A percentile compares a stretch with the other conserved stretches of the same genome.
Conservation (phyloP, 306 rosid genomes). For the Cucurbita maxima region DNA sequence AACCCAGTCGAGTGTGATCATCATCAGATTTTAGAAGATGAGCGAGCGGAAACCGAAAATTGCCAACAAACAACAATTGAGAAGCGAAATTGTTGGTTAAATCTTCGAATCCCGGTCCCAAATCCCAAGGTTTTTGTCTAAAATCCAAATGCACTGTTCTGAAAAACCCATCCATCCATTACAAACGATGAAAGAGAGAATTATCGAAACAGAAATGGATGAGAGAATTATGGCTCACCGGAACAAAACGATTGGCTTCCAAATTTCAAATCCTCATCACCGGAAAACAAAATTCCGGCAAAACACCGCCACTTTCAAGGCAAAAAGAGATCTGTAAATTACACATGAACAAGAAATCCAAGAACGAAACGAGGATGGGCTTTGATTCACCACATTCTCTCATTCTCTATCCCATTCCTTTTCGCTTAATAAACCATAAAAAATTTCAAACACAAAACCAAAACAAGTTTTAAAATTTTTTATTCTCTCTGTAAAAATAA, state of each 20-base stretch:
- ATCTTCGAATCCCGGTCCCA: background rate
- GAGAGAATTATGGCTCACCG: conserved; percentile 34
- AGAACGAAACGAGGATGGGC: conserved; percentile 9
- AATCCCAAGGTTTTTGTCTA: conserved; percentile 10
- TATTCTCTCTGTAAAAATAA: background rate
- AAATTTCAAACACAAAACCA: background rate
- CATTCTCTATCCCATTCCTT: conserved; percentile 21
- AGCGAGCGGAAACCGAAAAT: conserved; percentile 6
- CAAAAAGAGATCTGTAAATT: conserved; percentile 32
- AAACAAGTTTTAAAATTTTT: background rate
- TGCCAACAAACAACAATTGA: conserved; percentile 4
- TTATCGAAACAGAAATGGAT: conserved; percentile 17
- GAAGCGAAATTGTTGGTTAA: conserved; percentile 4
- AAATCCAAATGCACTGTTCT: conserved; percentile 2
- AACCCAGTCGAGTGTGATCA: conserved; percentile 2
- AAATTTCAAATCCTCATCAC: conserved; percentile 13
- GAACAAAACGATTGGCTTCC: background rate
- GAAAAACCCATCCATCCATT: conserved; percentile 11
- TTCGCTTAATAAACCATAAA: conserved; percentile 1
- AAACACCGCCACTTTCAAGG: conserved; percentile 3
- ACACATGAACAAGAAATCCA: conserved; percentile 10
- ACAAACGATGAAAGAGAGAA: conserved; percentile 7
- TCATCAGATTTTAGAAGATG: background rate
- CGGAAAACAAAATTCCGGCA: conserved; percentile 19
- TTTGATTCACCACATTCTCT: conserved; percentile 11